phyloP scores from a whole-genome alignment of 495 filamentous ascomycete species.

The Aspergillus olivimuriae region DNA sequence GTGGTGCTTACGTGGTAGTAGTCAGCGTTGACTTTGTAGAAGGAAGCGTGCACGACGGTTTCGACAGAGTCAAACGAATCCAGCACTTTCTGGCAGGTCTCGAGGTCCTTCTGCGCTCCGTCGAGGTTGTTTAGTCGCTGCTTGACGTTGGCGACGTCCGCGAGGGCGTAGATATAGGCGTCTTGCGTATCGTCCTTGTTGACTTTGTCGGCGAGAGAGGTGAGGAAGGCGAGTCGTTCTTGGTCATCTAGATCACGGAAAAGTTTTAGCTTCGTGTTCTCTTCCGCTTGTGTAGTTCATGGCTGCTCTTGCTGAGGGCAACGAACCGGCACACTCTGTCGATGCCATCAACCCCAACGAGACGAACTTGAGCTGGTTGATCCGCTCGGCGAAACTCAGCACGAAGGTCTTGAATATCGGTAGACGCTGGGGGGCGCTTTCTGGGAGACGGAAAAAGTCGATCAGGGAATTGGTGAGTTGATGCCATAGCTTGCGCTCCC shows the following conservation, averaged over 20 bases:
- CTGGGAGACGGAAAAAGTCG: conserved; percentile 77
- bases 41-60: conserved; percentile 90
- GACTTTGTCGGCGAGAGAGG: conserved; percentile 76
- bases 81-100: conserved; percentile 77
- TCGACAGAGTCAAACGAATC: conserved; percentile 94
- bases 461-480: conserved; percentile 88
- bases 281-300: not conserved
- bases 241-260: conserved; percentile 86
- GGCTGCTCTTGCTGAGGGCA: not conserved
- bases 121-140: conserved; percentile 68
- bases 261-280: too few species aligned
- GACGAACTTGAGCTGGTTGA: conserved; percentile 97
- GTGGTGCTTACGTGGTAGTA: conserved; percentile 70
- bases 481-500: conserved; percentile 99
- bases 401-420: conserved; percentile 91
- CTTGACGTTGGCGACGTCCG: conserved; percentile 85
- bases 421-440: conserved; percentile 78
- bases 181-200: conserved; percentile 91
- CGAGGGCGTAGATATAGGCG: conserved; percentile 88
- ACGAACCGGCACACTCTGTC: conserved; percentile 75
- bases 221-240: conserved; percentile 83
- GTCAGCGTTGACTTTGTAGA: conserved; percentile 92
- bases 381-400: conserved; percentile 92
- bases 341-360: conserved; percentile 80
- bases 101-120: conserved; percentile 76